Evolutionary conservation across 2,329 filamentous ascomycete species (phyloP), one percentile per base, ranked within the genome.

Genomic region (Sclerotinia borealis): DNA sequence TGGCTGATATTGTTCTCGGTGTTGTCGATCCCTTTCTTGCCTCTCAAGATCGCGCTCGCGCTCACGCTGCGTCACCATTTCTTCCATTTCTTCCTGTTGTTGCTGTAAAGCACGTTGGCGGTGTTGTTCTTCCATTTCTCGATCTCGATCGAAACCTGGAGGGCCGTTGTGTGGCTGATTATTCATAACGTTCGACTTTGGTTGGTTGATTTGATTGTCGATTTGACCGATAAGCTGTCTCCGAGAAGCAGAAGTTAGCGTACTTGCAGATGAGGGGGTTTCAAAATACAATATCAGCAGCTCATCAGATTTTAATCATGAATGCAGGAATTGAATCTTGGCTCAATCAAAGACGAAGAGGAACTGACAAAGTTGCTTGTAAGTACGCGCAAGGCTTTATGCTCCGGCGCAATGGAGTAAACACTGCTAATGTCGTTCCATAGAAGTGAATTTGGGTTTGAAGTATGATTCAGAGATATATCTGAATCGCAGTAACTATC

Each of bases 1-100:
- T 25, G 85, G 83, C 70, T 87, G 88, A 72, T 86, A 87, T 43
- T 58, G 83, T 49, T 88, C 86, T 73, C 84, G 81, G 64, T 84
- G 79, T 68, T 83, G 81, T 69, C 83, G 79, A 68, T 91, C 86
- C 68, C 84, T 66, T 47, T 74, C 72, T 54, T 72, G 71, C 70
- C 86, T 82, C 66, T 86, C 75, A 50, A 79, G 78, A 58, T 82
- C 77, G 41, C 76, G 72, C 60, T 82, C 77, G 41, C 76, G 72
- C 60, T 77, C 77, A 45, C 77, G 77, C 66, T 84, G 81, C 63
- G 77, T 78, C 68, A 81, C 77, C 65, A 86, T 83, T 69, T 87
- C 84, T 73, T 87, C 77, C 65, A 86, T 83, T 69, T 87, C 84
- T 73, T 87, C 80, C 69, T 82, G 72, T 64, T 76, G 66, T 66